These are phyloP conservation scores for Gliomastix tumulicola DNA, from an alignment of 2,329 filamentous ascomycete genomes.

Conservation along the genomic window DNA sequence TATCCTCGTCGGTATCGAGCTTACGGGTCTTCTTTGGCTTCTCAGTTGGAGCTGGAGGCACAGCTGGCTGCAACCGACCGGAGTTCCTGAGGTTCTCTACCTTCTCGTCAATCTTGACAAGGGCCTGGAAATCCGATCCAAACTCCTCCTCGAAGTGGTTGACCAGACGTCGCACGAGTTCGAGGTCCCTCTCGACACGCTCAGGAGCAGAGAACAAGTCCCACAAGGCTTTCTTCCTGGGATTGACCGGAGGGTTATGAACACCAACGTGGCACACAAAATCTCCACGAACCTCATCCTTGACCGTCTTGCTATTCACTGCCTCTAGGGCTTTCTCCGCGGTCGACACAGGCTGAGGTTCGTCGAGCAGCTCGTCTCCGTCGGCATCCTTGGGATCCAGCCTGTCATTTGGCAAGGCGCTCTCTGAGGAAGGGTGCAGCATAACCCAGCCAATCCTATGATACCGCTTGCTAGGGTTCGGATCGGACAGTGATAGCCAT, in stretches of 20 bases:
- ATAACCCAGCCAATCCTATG: conserved; percentile 99
- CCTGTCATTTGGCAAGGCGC: conserved; percentile 57
- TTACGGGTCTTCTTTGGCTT: conserved; percentile 56
- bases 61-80: conserved; percentile 66
- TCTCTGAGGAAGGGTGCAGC: conserved; percentile 73
- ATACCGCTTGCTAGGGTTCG: conserved; percentile 93
- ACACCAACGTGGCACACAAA: conserved; percentile 97
- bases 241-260: conserved; percentile 79
- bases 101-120: conserved; percentile 75
- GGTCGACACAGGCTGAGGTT: conserved; percentile 46
- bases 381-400: conserved; percentile 68
- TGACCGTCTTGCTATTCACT: conserved; percentile 96
- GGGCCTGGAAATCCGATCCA: conserved; percentile 69
- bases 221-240: conserved; percentile 93
- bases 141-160: conserved; percentile 81
- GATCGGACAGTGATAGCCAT: conserved; percentile 92
- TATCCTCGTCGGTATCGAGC: conserved; percentile 52
- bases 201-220: conserved; percentile 93
- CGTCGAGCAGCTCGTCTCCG: conserved; percentile 48
- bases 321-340: conserved; percentile 85
- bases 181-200: conserved; percentile 82
- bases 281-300: conserved; percentile 87
- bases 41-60: conserved; percentile 45
- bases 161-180: conserved; percentile 74
- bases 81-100: conserved; percentile 74